Evolutionary conservation across 2,329 filamentous ascomycete species (phyloP), one percentile per base, ranked within the genome.

Genomic region (Colletotrichum sp.): DNA sequence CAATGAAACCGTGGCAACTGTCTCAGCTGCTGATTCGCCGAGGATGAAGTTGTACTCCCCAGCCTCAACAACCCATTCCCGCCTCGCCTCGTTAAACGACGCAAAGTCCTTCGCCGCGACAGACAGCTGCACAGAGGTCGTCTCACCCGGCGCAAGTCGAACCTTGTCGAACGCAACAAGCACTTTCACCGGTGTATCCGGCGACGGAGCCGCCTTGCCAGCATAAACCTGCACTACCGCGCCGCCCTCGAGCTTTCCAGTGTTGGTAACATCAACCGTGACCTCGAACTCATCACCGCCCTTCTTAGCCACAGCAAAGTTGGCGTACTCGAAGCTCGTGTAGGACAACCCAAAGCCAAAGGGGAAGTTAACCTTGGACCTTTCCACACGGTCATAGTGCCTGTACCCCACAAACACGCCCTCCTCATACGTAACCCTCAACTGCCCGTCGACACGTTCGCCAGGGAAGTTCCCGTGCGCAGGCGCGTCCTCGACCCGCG

Each of bases 321-420:
- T 88, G 65, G 93, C 88, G 12, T 72, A 72, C 28, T 89, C 85
- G 81, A 92, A 95, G 1, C 84, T 89, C 5, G 91, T 93, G 85
- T 94, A 94, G 30, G 90, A 92, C 26, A 93, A 85, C 52, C 89
- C 93, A 80, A 93, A 90, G 9, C 93, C 93, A 79, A 95, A 95
- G 64, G 92, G 87, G 83, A 94, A 94, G 32, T 91, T 88, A 0
- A 92, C 88, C 18, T 88, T 86, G n/a, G 90, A 88, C 49, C 88
- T 85, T 3, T 87, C 86, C n/a, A 83, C 71, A 78, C 91, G 92
- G 80, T 95, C 92, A 79, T 93, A 94, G 84, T 91, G 91, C 24
- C 92, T 87, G 82, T 95, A 94, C 1, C 93, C 93, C 49, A 94
- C 87, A 80, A 93, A 94, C 60, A 95, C 88, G 64, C 93, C 93